Base-by-base conservation (phyloP, 73 alveolate species). In the Loxodes magnus region DNA sequence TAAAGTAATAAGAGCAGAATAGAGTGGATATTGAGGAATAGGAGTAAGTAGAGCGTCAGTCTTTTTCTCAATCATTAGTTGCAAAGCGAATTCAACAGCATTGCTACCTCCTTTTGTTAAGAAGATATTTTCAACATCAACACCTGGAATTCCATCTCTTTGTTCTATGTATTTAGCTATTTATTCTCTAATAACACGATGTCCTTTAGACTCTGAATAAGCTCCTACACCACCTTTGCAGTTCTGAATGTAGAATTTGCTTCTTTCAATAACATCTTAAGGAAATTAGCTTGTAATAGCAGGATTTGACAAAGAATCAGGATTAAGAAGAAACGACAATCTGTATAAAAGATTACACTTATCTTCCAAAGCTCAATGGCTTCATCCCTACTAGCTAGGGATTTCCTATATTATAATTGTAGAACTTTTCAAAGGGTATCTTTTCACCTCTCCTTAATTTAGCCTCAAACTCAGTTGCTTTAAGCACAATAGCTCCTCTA, bases 1-100 rank as follows among this genome's bases (percentile, higher is more conserved):
- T 30, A 75, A 67, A 24, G 88, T 67, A 17, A 84, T 71, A 33
- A 77, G 42, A 1, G 99, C 99, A 24, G 95, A 70, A 62, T 92
- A 92, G 26, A 92, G 90, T 2, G 99, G 99, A 52, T 92, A 92
- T 68, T 92, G 73, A 0, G 99, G 99, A 41, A 81, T 77, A 1
- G 97, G 97, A 37, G 82, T 71, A 77, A 82, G 54, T 17, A 82
- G 72, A 24, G 92, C 97, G 62, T 79, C 84, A 12, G 22, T 54
- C 24, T 49, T 15, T 35, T 52, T 38, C 12, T 67, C 39, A 26
- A 78, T 72, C 1, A 73, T 33, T 30, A 72, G 33, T n/a, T 44
- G 42, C 3, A 73, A 54, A 25, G 67, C 35, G 53, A 55, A 25
- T 42, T 76, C 62, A 17, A 78, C 74, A 21, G 78, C 83, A 25